Evolutionary conservation across 2,329 filamentous ascomycete species (phyloP).

Genomic region (Diaporthe vexans): DNA sequence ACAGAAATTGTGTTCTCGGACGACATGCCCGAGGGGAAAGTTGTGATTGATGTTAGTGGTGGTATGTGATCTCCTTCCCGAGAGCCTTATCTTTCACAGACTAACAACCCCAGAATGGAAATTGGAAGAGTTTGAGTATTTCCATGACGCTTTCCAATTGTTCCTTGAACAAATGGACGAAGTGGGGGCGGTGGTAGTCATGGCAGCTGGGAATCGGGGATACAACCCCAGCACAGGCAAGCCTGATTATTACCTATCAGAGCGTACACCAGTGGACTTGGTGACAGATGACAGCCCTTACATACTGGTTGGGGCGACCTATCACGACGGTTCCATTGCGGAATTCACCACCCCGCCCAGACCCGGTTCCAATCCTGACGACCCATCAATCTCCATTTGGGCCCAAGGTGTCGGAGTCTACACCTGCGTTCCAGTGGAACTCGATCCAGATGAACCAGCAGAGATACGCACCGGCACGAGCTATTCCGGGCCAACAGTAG

Average conservation of each 20-base stretch:
- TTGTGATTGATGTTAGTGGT: background rate
- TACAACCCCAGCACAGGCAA: background rate
- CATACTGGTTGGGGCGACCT: constrained; percentile 32
- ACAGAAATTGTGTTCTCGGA: background rate
- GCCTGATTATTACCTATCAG: background rate
- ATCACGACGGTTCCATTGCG: constrained; percentile 26
- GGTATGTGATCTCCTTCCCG: background rate
- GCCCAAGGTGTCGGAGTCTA: constrained; percentile 25
- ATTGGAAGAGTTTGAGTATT: too few relatives aligned
- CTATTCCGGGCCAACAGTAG: constrained; percentile 16
- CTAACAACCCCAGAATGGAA: background rate
- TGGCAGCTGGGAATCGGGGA: constrained; percentile 9
- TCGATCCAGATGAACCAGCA: background rate
- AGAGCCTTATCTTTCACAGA: too few relatives aligned
- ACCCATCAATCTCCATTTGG: constrained; percentile 17
- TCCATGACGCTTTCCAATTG: background rate
- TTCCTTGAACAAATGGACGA: background rate
- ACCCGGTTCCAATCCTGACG: background rate
- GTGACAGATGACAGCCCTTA: constrained; percentile 7
- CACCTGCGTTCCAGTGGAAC: background rate
- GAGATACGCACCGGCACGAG: background rate
- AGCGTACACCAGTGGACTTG: background rate
- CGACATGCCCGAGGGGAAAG: background rate
- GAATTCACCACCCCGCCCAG: constrained; percentile 18
- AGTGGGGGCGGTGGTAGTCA: background rate